Base-by-base conservation (phyloP, 352 stramenopile species). In the Globisporangium paroecandrum region DNA sequence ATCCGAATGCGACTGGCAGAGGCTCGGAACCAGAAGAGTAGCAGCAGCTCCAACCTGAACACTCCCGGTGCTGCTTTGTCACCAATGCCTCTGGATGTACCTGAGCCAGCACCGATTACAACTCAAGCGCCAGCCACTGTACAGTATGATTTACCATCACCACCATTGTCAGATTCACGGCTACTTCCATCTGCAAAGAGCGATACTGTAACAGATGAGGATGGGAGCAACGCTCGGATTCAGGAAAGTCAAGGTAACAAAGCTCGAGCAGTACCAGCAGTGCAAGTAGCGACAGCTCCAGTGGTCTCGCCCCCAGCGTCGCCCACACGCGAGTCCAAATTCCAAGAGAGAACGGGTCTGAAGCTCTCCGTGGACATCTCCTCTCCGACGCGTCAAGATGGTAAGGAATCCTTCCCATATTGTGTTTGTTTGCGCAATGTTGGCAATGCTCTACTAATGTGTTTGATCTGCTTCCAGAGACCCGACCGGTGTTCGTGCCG, bases 321-420 rank as follows among this genome's bases (percentile, higher is more conserved):
- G 20, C 62, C 63, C 12, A 67, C 61, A 49, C 71, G 60, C n/a
- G 66, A 64, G 46, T 82, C 82, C 18, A 89, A 82, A 43, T 90
- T 87, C 46, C 71, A 89, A 65, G 38, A 60, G 34, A 65, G 82
- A 58, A 90, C 75, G 13, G 84, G 82, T 1, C 38, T 88, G 7
- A 78, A 76, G 38, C 69, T 93, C 15, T 83, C 81, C 0, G 68
- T 93, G 2, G 72, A 93, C 32, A 75, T 89, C 18, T 64, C 73
- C 1, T 78, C 76, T 1, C 76, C 81, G 4, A 66, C 71, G 43
- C 63, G 71, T 20, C 62, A 78, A 65, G 79, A 88, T 53, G 82
- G 84, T 90, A 74, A 61, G 68, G 57, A 1, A 57, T 27, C 7
- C 32, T 56, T 24, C n/a, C 65, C 13, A 38, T 13, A 32, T 5